Evolutionary conservation across 371 early-diverging fungal species (phyloP).

Genomic region (Quaeritorhiza haematococci): DNA sequence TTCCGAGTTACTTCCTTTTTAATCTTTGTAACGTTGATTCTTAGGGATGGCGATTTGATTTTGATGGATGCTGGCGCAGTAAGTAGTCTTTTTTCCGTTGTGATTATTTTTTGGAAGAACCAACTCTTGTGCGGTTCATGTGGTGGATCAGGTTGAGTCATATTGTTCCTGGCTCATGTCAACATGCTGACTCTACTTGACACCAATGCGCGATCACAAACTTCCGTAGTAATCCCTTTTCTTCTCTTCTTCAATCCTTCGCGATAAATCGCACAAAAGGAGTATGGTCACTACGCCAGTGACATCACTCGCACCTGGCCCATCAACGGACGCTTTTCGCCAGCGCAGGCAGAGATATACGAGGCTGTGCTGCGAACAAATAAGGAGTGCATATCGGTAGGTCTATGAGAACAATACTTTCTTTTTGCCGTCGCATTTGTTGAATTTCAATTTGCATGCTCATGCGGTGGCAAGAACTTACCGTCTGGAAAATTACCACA

Average conservation of each 20-base stretch:
- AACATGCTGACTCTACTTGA: neutral
- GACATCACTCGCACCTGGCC: conserved; percentile 96
- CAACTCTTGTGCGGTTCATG: neutral
- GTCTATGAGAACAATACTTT: neutral
- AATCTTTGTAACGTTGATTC: conserved; percentile 2
- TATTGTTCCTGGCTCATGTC: neutral
- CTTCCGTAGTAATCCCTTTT: neutral
- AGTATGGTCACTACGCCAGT: conserved; percentile 81
- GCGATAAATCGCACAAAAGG: conserved; percentile 34
- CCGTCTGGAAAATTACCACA: too few relatives aligned
- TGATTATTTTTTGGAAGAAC: conserved; percentile 1
- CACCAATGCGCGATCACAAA: neutral
- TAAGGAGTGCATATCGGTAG: conserved; percentile 76
- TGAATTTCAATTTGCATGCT: conserved; percentile 2
- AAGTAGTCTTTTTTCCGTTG: conserved; percentile 9
- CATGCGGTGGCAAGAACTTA: too few relatives aligned
- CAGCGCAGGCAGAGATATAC: conserved; percentile 79
- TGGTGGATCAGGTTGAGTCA: neutral
- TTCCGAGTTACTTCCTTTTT: neutral
- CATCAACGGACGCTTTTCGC: conserved; percentile 78
- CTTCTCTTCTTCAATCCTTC: neutral
- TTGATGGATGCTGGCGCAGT: conserved; percentile 89
- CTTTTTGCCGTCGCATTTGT: neutral
- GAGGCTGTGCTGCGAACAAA: conserved; percentile 79
- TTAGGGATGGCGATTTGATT: conserved; percentile 76